phyloP scores from a whole-genome alignment of 2,329 filamentous ascomycete genomes.

The Monilinia laxa region DNA sequence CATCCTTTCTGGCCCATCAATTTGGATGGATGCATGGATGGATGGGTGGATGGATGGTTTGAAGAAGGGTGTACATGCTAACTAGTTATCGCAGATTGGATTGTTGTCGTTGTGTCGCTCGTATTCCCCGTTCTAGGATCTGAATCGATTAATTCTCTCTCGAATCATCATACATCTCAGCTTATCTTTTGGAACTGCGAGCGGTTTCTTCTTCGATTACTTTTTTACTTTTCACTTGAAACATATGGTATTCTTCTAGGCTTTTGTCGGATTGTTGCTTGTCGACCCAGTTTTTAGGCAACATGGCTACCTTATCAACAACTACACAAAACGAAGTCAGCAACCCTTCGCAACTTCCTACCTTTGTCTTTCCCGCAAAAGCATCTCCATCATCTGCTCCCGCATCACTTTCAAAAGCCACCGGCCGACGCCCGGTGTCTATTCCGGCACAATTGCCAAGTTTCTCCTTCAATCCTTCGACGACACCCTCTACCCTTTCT shows the following conservation, averaged over 20 bases:
- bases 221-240: constrained; percentile 8
- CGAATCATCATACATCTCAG: constrained; percentile 2
- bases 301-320: constrained; percentile 24
- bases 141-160: constrained; percentile 8
- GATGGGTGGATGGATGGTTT: too few species aligned
- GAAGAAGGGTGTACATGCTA: constrained; percentile 15
- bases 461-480: constrained; percentile 20
- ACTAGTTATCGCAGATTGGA: constrained; percentile 22
- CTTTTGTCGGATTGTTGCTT: constrained; percentile 19
- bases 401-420: constrained; percentile 45
- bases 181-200: constrained; percentile 13
- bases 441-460: constrained; percentile 18
- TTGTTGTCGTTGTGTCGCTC: constrained; percentile 17
- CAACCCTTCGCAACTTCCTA: constrained; percentile 32
- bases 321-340: constrained; percentile 15
- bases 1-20: too few species aligned
- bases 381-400: constrained; percentile 29
- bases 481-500: constrained; percentile 47
- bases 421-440: constrained; percentile 53
- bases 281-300: constrained; percentile 20
- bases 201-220: constrained; percentile 15
- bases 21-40: not conserved
- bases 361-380: constrained; percentile 35
- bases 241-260: constrained; percentile 23
- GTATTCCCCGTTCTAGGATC: constrained; percentile 5